Evolutionary conservation across 106 monocot genomes (phyloP).

Genomic region (Apostasia shenzhenica): DNA sequence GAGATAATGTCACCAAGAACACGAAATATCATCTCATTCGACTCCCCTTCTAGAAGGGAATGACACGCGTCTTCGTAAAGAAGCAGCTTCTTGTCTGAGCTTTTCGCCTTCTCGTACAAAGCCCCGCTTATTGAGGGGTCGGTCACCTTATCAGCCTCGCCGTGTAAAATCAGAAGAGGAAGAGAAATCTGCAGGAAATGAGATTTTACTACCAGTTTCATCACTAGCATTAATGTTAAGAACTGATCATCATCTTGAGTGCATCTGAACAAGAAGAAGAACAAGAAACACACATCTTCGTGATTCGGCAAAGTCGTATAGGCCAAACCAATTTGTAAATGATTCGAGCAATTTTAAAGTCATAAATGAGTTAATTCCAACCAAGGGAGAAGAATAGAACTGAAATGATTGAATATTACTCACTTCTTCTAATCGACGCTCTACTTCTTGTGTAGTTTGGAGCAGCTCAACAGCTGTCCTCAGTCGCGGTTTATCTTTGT

Average conservation of each 20-base stretch:
- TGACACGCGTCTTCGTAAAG: conserved; percentile 74
- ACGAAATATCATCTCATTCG: conserved; percentile 66
- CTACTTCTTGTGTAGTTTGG: conserved; percentile 65
- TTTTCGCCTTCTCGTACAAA: conserved; percentile 71
- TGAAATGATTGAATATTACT: background rate
- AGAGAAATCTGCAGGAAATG: conserved; percentile 48
- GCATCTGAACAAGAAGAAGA: no score
- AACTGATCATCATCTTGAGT: no score
- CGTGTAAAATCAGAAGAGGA: conserved; percentile 70
- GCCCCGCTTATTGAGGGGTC: conserved; percentile 82
- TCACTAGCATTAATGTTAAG: no score
- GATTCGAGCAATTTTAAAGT: no score
- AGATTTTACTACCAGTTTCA: background rate
- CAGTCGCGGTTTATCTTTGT: conserved; percentile 74
- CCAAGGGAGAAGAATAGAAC: no score
- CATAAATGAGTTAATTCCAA: no score
- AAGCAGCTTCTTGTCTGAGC: conserved; percentile 55
- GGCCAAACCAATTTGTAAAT: no score
- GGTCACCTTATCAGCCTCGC: conserved; percentile 61
- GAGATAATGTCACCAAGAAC: conserved; percentile 65
- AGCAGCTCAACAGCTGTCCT: conserved; percentile 66
- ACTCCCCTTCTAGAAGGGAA: conserved; percentile 82
- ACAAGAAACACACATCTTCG: no score
- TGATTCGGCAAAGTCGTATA: no score
- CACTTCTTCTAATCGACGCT: conserved; percentile 56